Conservation (phyloP, 176 grass and related monocot genomes). For the Thinopyrum elongatum region DNA sequence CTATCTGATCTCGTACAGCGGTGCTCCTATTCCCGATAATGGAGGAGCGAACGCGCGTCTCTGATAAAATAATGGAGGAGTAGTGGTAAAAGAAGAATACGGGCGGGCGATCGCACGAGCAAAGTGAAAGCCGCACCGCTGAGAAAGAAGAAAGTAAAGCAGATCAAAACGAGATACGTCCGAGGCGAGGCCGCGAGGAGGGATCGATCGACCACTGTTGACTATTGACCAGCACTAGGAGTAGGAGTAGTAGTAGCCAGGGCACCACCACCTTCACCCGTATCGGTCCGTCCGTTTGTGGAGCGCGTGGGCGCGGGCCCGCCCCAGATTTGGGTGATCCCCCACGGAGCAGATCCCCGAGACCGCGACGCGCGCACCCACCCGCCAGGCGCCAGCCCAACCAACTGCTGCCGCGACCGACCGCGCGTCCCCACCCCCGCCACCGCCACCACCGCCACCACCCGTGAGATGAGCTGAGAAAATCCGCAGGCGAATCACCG, state of each 20-base stretch:
- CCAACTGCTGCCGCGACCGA: slow-evolving; percentile 12
- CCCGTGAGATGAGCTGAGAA: too few species aligned
- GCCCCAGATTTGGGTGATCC: not conserved
- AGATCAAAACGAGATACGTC: not conserved
- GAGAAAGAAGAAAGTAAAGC: not conserved
- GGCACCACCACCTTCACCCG: not conserved
- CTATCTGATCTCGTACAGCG: not conserved
- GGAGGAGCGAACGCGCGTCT: not conserved
- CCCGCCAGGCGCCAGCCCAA: not conserved
- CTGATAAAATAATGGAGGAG: not conserved
- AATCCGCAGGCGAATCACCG: not conserved
- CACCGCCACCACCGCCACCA: not conserved
- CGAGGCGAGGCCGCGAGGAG: not conserved
- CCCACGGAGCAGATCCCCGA: not conserved
- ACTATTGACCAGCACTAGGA: not conserved
- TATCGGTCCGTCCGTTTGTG: not conserved
- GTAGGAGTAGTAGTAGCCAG: too few species aligned
- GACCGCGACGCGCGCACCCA: slow-evolving; percentile 29
- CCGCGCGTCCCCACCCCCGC: not conserved
- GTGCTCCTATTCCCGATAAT: not conserved
- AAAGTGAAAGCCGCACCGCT: not conserved
- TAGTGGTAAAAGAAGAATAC: too few species aligned
- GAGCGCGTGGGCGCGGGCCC: not conserved
- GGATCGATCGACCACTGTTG: not conserved
- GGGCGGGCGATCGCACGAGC: not conserved